Base-by-base conservation (phyloP, 2,329 filamentous ascomycete genomes). In the Chrysoporthe deuterocubensis region DNA sequence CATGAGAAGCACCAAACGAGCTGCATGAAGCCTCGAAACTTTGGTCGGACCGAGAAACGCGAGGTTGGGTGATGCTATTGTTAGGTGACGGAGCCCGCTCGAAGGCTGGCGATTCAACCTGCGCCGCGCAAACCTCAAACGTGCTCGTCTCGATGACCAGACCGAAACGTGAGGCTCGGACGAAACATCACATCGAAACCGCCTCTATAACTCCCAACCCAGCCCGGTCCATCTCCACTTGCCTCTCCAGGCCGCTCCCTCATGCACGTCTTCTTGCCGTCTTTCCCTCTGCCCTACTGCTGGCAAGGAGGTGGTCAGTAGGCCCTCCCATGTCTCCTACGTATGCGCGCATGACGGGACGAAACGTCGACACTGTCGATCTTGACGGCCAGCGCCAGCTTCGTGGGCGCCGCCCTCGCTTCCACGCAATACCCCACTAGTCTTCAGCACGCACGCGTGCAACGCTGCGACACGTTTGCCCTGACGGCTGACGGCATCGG, bases 151-250 rank as follows among this genome's bases (percentile, higher is more conserved):
- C 63, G 34, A 58, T 62, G 42, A 62, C 43, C 59, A 62, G 64
- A 67, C 58, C 66, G 54, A 67, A 67, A 67, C 66, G n/a, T 61
- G 66, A 44, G 37, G 62, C 62, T 65, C 44, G 64, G 64, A 63
- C 62, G 66, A 67, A 67, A 67, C 66, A 64, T 67, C 66, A 59
- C 50, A 67, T 64, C 65, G 60, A 59, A 62, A 59, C 65, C 54
- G 50, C 52, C 62, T 46, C 34, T 32, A 57, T 8, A 59, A 59
- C 37, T 62, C 26, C 52, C 48, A 62, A 14, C 13, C 52, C 54
- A 40, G 32, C 54, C 54, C 16, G 32, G 34, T 18, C 54, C 44
- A 14, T 46, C 54, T 40, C 14, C 18, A 57, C 32, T 57, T 40
- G 34, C 2, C 32, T 13, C 32, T 57, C 14, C 26, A 14, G 16